Evolutionary conservation across 345 rosid species (phyloP), one percentile per base, ranked within the genome.

Genomic region (Dimocarpus longan): DNA sequence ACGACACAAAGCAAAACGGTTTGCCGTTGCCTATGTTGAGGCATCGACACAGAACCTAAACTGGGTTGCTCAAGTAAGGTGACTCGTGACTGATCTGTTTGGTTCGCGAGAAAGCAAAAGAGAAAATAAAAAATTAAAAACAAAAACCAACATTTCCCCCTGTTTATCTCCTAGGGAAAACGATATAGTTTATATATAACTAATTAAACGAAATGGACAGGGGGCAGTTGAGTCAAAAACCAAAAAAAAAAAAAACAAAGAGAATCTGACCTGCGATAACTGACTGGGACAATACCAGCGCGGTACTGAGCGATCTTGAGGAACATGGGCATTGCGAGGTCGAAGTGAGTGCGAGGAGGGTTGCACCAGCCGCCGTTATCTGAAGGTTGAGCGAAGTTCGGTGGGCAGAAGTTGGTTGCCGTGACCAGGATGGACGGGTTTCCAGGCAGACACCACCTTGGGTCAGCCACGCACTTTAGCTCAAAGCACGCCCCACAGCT

Each of bases 331-430:
- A 96, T 96, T 59, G 98, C 97, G 19, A 96, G 94, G 66, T 96
- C 99, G 73, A 96, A 96, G 80, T 96, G 98, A n/a, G 95, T 82
- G 59, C 97, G 94, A 40, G 99, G 99, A 50, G 99, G 99, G 90
- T 96, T 96, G 71, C 99, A 94, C 99, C 99, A 96, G n/a, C 99
- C 99, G 68, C 99, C 99, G 75, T 94, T 64, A 70, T 96, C 98
- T 40, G 89, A 91, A 0, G 98, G 78, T 54, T 71, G 94, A 8
- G 99, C 98, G 19, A 82, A 94, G 84, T 96, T 96, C 0, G 99
- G 98, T 12, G 98, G 99, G 84, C 99, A 94, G 77, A 94, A 96
- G 86, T 96, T 96, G 16, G 99, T 96, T 1, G 97, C 97, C 3
- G 99, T 96, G 59, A 96, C 76, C 18, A 91, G 73, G 75, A 96